These are phyloP conservation scores for Kwoniella mangroviensis DNA, from an alignment of 768 basidiomycete genomes.

Conservation along the genomic window DNA sequence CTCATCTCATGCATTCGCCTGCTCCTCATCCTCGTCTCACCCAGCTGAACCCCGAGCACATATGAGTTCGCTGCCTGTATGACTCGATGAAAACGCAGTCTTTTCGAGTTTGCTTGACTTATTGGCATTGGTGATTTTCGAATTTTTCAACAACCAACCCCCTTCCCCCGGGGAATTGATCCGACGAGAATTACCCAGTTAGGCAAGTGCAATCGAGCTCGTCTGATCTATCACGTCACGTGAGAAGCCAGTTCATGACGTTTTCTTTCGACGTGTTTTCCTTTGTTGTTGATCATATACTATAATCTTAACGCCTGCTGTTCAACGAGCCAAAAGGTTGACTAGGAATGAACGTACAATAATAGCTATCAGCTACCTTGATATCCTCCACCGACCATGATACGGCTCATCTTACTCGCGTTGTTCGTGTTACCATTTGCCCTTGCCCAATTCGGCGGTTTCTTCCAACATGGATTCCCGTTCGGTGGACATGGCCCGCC, in stretches of 20 bases:
- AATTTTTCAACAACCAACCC: neutral
- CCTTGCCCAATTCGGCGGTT: constrained; percentile 25
- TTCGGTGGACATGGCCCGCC: constrained; percentile 27
- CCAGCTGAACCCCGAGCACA: neutral
- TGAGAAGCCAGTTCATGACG: neutral
- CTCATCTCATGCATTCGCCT: neutral
- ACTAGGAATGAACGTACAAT: no score
- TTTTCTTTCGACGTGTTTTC: no score
- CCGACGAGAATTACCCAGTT: neutral
- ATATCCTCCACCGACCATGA: neutral
- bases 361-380: no score
- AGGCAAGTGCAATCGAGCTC: neutral
- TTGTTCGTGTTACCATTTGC: neutral
- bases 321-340: no score
- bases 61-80: neutral
- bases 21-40: neutral
- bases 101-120: neutral
- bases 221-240: neutral
- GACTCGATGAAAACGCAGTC: neutral
- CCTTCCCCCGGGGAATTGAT: neutral
- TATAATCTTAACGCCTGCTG: no score
- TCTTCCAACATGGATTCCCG: constrained; percentile 36
- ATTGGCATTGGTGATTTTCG: neutral
- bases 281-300: no score
- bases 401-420: neutral